Percentiles rank a stretch among this genome's conserved stretches.
Evolutionary conservation across 371 early-diverging fungal species (phyloP).

Genomic region (Batkoa obscura): DNA sequence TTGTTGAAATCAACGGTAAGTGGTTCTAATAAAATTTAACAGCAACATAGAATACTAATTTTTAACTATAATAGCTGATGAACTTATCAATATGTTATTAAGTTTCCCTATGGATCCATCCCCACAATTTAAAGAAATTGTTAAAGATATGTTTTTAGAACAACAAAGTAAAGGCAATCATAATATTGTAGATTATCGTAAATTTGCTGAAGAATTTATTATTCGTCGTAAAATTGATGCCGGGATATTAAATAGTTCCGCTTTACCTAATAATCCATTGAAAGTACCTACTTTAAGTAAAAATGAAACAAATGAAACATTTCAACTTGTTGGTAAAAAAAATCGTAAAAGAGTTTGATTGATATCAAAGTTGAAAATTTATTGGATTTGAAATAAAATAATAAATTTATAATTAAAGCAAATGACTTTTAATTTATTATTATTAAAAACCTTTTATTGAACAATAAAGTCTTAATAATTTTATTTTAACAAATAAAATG

Average conservation of each 20-base stretch:
- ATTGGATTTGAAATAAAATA: no score
- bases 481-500: no score
- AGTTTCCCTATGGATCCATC: conserved; percentile 55
- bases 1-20: conserved; percentile 41
- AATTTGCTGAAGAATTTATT: conserved; percentile 63
- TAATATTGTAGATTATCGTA: conserved; percentile 40
- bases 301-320: not conserved
- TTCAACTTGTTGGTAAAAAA: conserved; percentile 4
- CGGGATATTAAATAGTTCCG: conserved; percentile 12
- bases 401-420: no score
- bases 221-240: conserved; percentile 57
- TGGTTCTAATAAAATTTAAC: not conserved
- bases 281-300: not conserved
- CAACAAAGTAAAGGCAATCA: conserved; percentile 18
- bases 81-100: conserved; percentile 55
- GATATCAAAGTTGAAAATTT: no score
- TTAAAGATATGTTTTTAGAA: conserved; percentile 59
- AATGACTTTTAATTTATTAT: no score
- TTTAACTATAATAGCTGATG: conserved; percentile 19
- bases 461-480: no score
- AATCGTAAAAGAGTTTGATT: not conserved
- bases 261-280: not conserved
- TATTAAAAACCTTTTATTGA: no score
- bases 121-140: conserved; percentile 44
- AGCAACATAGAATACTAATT: no score